Base-by-base conservation (phyloP, 371 early-diverging fungal species). In the Actinomortierella wolfii region DNA sequence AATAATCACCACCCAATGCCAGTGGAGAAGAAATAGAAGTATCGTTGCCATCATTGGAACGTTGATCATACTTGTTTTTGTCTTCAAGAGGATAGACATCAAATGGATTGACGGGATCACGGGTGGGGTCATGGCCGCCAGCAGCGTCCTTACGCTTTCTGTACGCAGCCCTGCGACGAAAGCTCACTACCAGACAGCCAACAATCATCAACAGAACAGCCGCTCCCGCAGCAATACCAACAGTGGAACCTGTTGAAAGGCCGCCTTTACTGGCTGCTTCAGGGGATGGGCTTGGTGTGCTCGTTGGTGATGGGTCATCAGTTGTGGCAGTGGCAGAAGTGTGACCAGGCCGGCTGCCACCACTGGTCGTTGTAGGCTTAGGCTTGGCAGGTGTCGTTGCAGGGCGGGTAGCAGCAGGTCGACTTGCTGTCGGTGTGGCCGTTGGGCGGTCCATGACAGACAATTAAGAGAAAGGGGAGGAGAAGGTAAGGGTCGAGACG, bases 81-180 rank as follows among this genome's bases (percentile, higher is more conserved):
- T 23, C 0, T 34, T 34, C 34, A 34, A 28, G 39, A 2, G 71
- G 66, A 18, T 58, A 59, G 24, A 66, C 59, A 28, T 66, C 73
- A 42, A 61, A 61, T 2, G 73, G 73, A 23, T 71, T 55, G 51
- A 71, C 66, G 20, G 73, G 73, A 23, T 71, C 66, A 21, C 73
- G 66, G 21, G 56, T 61, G 3, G 66, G 66, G 54, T 70, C 71
- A 20, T 65, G 50, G 2, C 54, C 46, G 20, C 25, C 25, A 18
- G 54, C 43, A 2, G 47, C 21, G 3, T 59, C 54, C 17, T 61
- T 56, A 8, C 62, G 52, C 46, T 55, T 61, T 54, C 56, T 71
- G 60, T 66, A 71, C n/a, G 34, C 34, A 4, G 4, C 11, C 11
- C 11, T 34, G 34, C 34, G 34, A 11, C 34, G 34, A 11, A 34